Conservation (phyloP, 73 alveolate species). For the Stentor roeselii region DNA sequence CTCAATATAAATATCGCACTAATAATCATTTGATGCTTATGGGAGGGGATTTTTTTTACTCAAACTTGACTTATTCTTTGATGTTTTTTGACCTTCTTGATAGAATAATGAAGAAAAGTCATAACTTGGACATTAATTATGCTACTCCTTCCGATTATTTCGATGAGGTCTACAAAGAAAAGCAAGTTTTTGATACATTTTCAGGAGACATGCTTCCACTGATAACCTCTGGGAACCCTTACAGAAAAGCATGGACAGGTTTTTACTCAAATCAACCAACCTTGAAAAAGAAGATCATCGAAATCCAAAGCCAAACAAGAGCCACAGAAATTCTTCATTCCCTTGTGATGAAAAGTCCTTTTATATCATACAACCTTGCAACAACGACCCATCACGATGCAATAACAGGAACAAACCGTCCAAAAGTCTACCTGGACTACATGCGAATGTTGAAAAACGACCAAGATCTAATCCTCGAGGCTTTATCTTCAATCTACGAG, state of each 20-base stretch:
- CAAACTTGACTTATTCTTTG: neutral
- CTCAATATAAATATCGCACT: neutral
- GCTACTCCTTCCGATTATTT: neutral
- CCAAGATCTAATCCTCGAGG: neutral
- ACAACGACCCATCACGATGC: constrained; percentile 2
- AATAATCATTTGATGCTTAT: neutral
- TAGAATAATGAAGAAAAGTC: neutral
- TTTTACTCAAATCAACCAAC: neutral
- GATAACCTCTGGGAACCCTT: neutral
- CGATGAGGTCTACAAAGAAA: neutral
- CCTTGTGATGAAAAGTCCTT: neutral
- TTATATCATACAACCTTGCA: neutral
- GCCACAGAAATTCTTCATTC: neutral
- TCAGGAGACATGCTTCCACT: neutral
- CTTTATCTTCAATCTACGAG: neutral
- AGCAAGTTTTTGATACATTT: neutral
- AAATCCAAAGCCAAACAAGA: neutral
- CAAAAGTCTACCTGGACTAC: neutral
- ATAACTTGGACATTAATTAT: neutral
- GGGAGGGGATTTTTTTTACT: neutral
- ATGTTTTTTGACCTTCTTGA: neutral
- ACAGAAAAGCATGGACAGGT: neutral
- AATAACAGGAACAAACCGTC: neutral
- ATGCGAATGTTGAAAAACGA: neutral
- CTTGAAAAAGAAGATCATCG: neutral